phyloP scores from a whole-genome alignment of 164 flowering plant species.

The Magnolia sinica region DNA sequence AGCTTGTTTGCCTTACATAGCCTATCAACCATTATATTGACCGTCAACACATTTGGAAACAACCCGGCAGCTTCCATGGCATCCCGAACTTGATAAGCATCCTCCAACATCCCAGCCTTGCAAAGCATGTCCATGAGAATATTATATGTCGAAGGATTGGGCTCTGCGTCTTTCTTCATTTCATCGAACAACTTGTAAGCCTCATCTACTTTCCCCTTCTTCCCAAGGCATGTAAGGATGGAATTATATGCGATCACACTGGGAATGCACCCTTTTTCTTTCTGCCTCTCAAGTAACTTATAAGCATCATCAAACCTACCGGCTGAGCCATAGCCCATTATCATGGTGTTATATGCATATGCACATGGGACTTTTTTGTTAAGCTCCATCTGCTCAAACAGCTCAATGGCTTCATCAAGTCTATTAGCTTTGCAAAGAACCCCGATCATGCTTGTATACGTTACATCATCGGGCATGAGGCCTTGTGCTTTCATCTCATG shows the following conservation, averaged over 20 bases:
- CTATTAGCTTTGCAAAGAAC: constrained; percentile 74
- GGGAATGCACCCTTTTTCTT: constrained; percentile 76
- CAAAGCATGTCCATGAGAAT: constrained; percentile 87
- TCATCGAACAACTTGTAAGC: constrained; percentile 63
- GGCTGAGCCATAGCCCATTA: constrained; percentile 87
- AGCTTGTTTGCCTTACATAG: constrained; percentile 69
- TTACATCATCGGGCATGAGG: constrained; percentile 79
- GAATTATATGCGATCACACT: constrained; percentile 84
- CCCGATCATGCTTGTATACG: constrained; percentile 90
- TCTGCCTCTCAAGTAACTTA: constrained; percentile 76
- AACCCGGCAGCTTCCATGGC: constrained; percentile 74
- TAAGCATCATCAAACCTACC: constrained; percentile 86
- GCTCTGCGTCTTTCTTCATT: constrained; percentile 84
- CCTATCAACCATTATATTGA: constrained; percentile 87
- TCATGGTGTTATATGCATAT: constrained; percentile 95
- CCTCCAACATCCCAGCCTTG: constrained; percentile 56
- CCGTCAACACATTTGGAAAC: constrained; percentile 76
- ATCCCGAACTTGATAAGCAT: constrained; percentile 52
- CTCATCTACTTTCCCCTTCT: constrained; percentile 63
- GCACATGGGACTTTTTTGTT: constrained; percentile 73
- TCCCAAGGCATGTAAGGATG: constrained; percentile 83
- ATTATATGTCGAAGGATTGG: constrained; percentile 73
- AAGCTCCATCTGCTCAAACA: constrained; percentile 76
- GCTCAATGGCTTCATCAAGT: constrained; percentile 68
- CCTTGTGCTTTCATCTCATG: constrained; percentile 80